Conservation (phyloP, 805 yeast genomes). For the Lachancea meyersii region DNA sequence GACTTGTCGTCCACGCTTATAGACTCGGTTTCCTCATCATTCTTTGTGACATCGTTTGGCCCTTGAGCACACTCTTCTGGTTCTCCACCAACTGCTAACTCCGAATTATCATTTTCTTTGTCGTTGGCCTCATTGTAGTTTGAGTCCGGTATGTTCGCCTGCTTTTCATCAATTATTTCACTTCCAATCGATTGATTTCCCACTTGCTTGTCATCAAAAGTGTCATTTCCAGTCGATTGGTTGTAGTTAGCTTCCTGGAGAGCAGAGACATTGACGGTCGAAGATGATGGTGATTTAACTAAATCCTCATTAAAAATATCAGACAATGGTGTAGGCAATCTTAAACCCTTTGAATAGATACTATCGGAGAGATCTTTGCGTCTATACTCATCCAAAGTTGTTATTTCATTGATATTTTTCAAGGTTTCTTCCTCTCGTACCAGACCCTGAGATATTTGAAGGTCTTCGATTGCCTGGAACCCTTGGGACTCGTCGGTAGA, state of each 20-base stretch:
- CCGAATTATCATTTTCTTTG: background rate
- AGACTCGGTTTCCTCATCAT: background rate
- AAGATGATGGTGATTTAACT: background rate
- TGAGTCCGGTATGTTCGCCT: no score
- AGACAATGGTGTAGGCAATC: background rate
- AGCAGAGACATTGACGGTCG: background rate
- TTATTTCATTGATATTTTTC: conserved; percentile 1
- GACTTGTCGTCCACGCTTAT: background rate
- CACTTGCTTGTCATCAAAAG: background rate
- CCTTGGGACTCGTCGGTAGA: conserved; percentile 4
- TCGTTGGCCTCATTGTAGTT: no score
- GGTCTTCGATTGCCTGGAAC: conserved; percentile 14
- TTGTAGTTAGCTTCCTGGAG: background rate
- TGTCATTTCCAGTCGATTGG: background rate
- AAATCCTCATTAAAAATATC: background rate
- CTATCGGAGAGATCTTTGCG: background rate
- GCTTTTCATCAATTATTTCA: no score
- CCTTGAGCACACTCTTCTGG: background rate
- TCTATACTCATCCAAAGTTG: background rate
- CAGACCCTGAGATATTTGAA: conserved; percentile 14
- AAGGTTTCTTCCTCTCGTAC: conserved; percentile 8
- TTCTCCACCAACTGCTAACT: background rate
- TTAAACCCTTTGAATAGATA: background rate
- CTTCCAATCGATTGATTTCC: background rate
- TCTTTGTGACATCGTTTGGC: background rate